Evolutionary conservation across 768 basidiomycete genomes (phyloP), one percentile per base, ranked within the genome.

Genomic region (Naganishia vishniacii): DNA sequence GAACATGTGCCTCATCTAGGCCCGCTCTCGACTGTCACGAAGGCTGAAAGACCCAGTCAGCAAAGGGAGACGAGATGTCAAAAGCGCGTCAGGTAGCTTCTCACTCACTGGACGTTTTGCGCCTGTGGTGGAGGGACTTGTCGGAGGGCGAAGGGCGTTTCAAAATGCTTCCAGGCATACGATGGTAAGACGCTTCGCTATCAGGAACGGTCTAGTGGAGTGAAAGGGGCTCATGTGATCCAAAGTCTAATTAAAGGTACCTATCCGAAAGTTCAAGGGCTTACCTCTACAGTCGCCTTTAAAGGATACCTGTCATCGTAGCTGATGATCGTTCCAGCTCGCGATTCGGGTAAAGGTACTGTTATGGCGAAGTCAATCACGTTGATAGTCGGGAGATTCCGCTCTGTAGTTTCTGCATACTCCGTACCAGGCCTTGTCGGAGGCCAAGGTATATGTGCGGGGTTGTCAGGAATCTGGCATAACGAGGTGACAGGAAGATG

Each of bases 341-440:
- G 32, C 26, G 68, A 69, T 23, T 59, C 67, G 4, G 73, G 73
- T 29, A 72, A 62, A 64, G 73, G 70, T 44, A 65, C 51, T 18
- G 41, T 62, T 25, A 64, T 29, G 25, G 71, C 73, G 60, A 66
- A 71, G 56, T 74, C 71, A 26, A 72, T 69, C 42, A 44, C 51
- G 51, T 40, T 56, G 56, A 51, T 31, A 1, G 34, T 4, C 13
- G 40, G 53, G 40, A 56, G 53, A 3, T 34, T 12, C 37, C 53
- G 18, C 13, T 13, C n/a, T 25, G 23, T 16, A 15, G 46, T 15
- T 28, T 68, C 69, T 13, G 15, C 40, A 42, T 42, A 31, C n/a
- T 42, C 53, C 3, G 71, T 72, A 0, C 69, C 62, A 1, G 66
- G 66, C 23, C 61, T 20, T 1, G 69, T 63, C 2, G 48, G 32